phyloP scores from a whole-genome alignment of 495 filamentous ascomycete genomes.

The Penicillium tannophilum region DNA sequence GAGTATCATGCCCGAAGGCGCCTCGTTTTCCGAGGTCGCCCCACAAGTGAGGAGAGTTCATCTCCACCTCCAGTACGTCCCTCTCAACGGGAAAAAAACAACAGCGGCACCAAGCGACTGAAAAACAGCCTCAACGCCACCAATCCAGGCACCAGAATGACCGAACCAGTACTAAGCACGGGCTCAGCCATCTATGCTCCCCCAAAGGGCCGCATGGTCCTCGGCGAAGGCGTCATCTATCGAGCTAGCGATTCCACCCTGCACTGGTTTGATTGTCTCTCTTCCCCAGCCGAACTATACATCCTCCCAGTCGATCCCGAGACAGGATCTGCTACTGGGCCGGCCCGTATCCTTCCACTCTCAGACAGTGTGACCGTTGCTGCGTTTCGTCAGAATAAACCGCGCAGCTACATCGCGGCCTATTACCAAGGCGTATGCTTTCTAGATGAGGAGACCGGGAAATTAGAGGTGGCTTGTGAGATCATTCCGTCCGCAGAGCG shows the following conservation, averaged over 20 bases:
- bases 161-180: neutral
- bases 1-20: neutral
- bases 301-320: conserved; percentile 26
- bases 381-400: conserved; percentile 25
- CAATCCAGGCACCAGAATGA: conserved; percentile 6
- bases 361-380: conserved; percentile 27
- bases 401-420: conserved; percentile 30
- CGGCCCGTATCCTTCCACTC: conserved; percentile 18
- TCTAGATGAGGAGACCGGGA: conserved; percentile 25
- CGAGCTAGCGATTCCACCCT: conserved; percentile 27
- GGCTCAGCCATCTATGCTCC: conserved; percentile 30
- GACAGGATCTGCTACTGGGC: conserved; percentile 14
- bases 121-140: conserved; percentile 1
- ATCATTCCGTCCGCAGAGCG: conserved; percentile 28
- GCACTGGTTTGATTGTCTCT: conserved; percentile 33
- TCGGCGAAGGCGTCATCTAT: conserved; percentile 32
- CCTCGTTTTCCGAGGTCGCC: neutral
- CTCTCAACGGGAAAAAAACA: neutral
- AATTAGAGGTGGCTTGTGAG: conserved; percentile 26
- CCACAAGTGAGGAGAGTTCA: neutral
- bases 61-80: neutral
- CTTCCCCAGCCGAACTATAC: conserved; percentile 24
- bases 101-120: conserved; percentile 1
- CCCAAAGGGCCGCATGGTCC: conserved; percentile 25
- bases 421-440: conserved; percentile 33